These are phyloP conservation scores for Cyclotella kingstonii DNA, from an alignment of 108 stramenopile species.

Conservation along the genomic window DNA sequence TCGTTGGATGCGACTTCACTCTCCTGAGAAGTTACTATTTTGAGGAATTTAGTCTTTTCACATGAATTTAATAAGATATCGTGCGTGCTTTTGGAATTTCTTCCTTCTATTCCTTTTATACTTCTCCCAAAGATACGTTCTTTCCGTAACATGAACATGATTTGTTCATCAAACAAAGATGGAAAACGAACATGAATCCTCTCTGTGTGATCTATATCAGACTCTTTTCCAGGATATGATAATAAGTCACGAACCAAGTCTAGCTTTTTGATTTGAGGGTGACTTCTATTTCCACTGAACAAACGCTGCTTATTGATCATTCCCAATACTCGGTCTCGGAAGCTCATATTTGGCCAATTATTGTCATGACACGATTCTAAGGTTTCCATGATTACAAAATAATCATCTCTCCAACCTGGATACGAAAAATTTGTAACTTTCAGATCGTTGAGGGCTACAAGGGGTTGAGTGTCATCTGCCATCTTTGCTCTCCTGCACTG, in stretches of 20 bases:
- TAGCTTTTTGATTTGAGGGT: conserved; percentile 10
- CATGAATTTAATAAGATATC: too few relatives aligned
- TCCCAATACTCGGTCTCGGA: conserved; percentile 3
- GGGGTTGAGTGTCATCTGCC: not conserved
- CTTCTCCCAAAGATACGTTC: conserved; percentile 1
- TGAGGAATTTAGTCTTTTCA: too few relatives aligned
- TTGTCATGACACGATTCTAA: not conserved
- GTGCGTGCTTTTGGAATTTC: too few relatives aligned
- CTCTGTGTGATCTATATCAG: conserved; percentile 7
- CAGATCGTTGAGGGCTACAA: not conserved
- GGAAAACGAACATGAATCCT: conserved; percentile 21
- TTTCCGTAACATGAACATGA: conserved; percentile 1
- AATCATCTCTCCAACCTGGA: conserved; percentile 14
- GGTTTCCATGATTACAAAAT: not conserved
- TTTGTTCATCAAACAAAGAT: conserved; percentile 8
- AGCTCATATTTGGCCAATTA: not conserved
- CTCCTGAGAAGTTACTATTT: not conserved
- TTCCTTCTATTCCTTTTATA: not conserved
- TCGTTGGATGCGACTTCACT: not conserved
- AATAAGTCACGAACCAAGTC: not conserved
- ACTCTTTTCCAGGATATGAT: conserved; percentile 8
- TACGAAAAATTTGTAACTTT: conserved; percentile 10
- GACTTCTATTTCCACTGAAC: conserved; percentile 10
- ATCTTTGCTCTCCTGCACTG: not conserved
- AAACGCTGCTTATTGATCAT: conserved; percentile 21